These are phyloP conservation scores for Ilex paraguariensis DNA, from an alignment of 305 asterid genomes.

Conservation along the genomic window DNA sequence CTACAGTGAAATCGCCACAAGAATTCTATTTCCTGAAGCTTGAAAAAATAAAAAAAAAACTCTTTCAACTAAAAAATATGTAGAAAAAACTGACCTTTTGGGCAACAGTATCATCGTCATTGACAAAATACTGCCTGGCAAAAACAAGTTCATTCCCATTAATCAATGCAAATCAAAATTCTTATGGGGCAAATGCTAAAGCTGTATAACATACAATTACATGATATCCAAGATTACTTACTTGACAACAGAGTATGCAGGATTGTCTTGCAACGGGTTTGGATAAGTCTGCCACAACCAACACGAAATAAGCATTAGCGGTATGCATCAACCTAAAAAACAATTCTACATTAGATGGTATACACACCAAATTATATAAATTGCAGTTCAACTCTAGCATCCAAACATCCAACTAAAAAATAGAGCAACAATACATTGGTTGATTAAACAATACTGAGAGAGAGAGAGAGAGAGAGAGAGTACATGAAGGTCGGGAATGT, in stretches of 20 bases:
- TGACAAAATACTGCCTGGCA: slow-evolving; percentile 84
- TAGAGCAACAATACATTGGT: not conserved
- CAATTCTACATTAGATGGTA: not conserved
- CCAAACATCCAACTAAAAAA: not conserved
- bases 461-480: not conserved
- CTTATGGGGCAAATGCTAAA: not conserved
- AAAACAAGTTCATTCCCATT: slow-evolving; percentile 3
- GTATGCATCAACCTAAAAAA: too few relatives aligned
- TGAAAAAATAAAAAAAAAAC: not conserved
- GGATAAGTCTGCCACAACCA: slow-evolving; percentile 51
- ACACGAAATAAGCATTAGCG: slow-evolving; percentile 8
- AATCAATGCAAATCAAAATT: not conserved
- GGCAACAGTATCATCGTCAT: slow-evolving; percentile 72
- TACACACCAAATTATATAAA: too few relatives aligned
- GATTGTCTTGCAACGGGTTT: slow-evolving; percentile 81
- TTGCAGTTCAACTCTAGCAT: not conserved
- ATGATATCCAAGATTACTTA: slow-evolving; percentile 20
- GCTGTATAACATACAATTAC: not conserved
- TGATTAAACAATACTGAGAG: not conserved
- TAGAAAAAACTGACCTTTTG: slow-evolving; percentile 45
- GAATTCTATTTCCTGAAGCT: too few relatives aligned
- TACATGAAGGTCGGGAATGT: slow-evolving; percentile 64
- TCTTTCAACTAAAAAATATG: not conserved
- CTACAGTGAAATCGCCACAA: too few relatives aligned
- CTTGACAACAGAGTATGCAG: slow-evolving; percentile 83